These are phyloP conservation scores for Tuber melanosporum DNA, from an alignment of 495 filamentous ascomycete species.

Conservation along the genomic window DNA sequence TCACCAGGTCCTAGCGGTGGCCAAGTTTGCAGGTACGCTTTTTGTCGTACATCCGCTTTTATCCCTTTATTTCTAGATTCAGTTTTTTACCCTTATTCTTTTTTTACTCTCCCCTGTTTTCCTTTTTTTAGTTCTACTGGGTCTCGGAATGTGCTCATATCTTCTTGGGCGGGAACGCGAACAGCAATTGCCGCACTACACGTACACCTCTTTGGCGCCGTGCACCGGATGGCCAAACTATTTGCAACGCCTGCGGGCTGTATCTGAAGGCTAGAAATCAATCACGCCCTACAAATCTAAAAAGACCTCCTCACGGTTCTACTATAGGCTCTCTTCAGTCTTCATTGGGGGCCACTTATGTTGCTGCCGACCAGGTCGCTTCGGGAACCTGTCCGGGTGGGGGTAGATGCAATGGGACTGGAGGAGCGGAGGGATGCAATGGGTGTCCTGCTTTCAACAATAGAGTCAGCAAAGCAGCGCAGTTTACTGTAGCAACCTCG, in stretches of 20 bases:
- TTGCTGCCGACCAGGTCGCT: slow-evolving; percentile 62
- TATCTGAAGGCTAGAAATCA: slow-evolving; percentile 92
- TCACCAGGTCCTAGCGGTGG: slow-evolving; percentile 25
- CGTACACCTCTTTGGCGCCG: slow-evolving; percentile 91
- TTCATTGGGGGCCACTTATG: slow-evolving; percentile 63
- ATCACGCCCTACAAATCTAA: slow-evolving; percentile 79
- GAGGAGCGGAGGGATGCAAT: slow-evolving; percentile 90
- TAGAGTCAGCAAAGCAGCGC: slow-evolving; percentile 78
- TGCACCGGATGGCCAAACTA: slow-evolving; percentile 84
- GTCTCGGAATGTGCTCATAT: background rate
- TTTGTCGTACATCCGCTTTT: slow-evolving; percentile 9
- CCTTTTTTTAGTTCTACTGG: slow-evolving; percentile 5
- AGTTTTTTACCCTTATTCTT: background rate
- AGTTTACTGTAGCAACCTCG: slow-evolving; percentile 50
- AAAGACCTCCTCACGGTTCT: slow-evolving; percentile 51
- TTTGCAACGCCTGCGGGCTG: slow-evolving; percentile 96
- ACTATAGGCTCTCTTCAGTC: slow-evolving; percentile 41
- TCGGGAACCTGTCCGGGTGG: slow-evolving; percentile 91
- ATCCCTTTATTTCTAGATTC: background rate
- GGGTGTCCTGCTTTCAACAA: slow-evolving; percentile 98
- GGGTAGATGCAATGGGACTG: slow-evolving; percentile 92
- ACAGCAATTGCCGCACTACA: slow-evolving; percentile 89
- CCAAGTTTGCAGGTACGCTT: slow-evolving; percentile 31
- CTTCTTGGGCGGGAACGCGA: slow-evolving; percentile 6
- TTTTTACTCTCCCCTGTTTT: background rate